These are phyloP conservation scores for Abelmoschus esculentus DNA, from an alignment of 345 rosid species.

Conservation along the genomic window DNA sequence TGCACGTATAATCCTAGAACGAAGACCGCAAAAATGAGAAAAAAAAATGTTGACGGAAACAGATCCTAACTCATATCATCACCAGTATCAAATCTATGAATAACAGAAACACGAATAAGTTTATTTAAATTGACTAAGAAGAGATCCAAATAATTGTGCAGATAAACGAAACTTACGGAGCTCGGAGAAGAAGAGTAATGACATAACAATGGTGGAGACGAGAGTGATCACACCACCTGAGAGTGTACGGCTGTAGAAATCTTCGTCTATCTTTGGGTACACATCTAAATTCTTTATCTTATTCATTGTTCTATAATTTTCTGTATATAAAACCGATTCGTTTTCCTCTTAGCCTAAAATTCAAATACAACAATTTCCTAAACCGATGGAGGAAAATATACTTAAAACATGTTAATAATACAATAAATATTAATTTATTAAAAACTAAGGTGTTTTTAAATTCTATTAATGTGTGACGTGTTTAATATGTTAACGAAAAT, in stretches of 20 bases:
- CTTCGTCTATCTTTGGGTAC: background rate
- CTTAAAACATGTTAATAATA: no score
- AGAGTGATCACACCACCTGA: background rate
- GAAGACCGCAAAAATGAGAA: background rate
- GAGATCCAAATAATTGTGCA: background rate
- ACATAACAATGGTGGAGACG: background rate
- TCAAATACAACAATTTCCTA: background rate
- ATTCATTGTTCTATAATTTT: background rate
- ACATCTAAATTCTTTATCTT: background rate
- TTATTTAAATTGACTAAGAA: background rate
- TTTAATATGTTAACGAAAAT: no score
- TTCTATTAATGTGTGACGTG: no score
- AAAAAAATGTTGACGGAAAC: background rate
- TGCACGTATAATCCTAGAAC: constrained; percentile 41
- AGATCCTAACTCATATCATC: background rate
- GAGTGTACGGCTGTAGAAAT: background rate
- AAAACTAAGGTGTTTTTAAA: no score
- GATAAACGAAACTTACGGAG: background rate
- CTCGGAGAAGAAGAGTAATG: background rate
- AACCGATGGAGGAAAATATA: no score
- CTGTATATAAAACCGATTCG: background rate
- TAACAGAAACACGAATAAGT: background rate
- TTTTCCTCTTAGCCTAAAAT: background rate
- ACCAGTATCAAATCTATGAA: background rate
- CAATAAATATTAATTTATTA: no score